phyloP scores from a whole-genome alignment of 441 rosid species.

The Codiaeum variegatum region DNA sequence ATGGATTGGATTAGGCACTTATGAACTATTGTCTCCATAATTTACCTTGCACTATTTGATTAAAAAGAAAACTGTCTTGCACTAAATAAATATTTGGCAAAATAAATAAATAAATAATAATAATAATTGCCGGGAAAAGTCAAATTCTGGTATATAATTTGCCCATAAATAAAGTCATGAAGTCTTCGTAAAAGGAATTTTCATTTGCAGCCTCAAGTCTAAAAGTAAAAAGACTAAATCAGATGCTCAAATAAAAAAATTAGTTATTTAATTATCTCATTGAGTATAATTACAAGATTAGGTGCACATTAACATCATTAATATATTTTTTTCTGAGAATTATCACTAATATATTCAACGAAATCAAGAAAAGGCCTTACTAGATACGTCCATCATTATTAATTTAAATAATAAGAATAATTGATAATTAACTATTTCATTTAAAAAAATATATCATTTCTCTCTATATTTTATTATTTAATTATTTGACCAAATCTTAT shows the following conservation, averaged over 20 bases:
- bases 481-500: constrained; percentile 35
- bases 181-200: not conserved
- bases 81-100: too few relatives aligned
- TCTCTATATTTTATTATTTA: constrained; percentile 17
- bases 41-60: too few relatives aligned
- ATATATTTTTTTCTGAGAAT: too few relatives aligned
- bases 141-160: not conserved
- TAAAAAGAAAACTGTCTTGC: too few relatives aligned
- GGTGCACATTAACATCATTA: constrained; percentile 39
- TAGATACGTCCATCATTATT: not conserved
- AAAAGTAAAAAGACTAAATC: not conserved
- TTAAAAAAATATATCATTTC: not conserved
- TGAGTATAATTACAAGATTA: constrained; percentile 33
- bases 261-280: constrained; percentile 7
- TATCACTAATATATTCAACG: too few relatives aligned
- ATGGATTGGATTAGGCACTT: too few relatives aligned
- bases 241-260: not conserved
- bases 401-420: not conserved
- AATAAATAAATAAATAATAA: too few relatives aligned
- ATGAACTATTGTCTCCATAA: too few relatives aligned
- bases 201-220: not conserved
- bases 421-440: not conserved
- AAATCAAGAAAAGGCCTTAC: constrained; percentile 26
- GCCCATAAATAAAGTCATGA: not conserved
- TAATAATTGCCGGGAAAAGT: too few relatives aligned